phyloP scores from a whole-genome alignment of 2,329 filamentous ascomycete genomes.

The Aspergillus puulaauensis region DNA sequence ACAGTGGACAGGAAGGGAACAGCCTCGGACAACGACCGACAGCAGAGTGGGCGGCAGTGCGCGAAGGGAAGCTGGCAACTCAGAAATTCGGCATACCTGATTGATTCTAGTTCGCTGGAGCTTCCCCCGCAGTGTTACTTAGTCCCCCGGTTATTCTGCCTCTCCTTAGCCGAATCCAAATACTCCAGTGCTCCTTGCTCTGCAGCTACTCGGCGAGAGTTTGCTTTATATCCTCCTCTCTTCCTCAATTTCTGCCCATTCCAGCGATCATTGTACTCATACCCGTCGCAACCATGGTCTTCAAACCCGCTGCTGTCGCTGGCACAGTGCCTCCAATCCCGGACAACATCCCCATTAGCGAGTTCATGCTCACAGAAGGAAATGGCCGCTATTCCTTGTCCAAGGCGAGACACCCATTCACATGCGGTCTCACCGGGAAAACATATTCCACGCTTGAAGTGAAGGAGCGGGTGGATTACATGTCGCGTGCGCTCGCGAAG shows the following conservation, averaged over 20 bases:
- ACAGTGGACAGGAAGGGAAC: no score
- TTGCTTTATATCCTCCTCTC: background rate
- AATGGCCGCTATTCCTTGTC: constrained; percentile 66
- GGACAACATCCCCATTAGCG: constrained; percentile 70
- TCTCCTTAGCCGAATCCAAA: no score
- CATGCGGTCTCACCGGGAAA: constrained; percentile 71
- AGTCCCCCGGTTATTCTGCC: no score
- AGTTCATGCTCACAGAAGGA: constrained; percentile 74
- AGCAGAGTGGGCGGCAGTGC: no score
- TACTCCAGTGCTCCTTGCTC: no score
- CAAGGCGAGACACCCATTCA: constrained; percentile 69
- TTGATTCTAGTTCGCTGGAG: no score
- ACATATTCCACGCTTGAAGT: constrained; percentile 65
- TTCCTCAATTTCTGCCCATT: no score
- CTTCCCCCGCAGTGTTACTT: no score
- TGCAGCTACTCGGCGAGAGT: no score
- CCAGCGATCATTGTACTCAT: background rate
- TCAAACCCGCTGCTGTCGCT: constrained; percentile 41
- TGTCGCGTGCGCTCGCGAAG: constrained; percentile 68
- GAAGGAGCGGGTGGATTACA: constrained; percentile 62
- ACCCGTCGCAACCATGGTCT: constrained; percentile 41
- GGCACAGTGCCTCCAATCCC: constrained; percentile 57
- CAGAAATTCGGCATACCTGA: no score
- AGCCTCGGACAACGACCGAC: no score
- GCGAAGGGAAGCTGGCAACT: no score